Percentiles rank a stretch among this genome's conserved stretches.
phyloP scores from a whole-genome alignment of 2,329 filamentous ascomycete species.

The Orbilia blumenaviensis region DNA sequence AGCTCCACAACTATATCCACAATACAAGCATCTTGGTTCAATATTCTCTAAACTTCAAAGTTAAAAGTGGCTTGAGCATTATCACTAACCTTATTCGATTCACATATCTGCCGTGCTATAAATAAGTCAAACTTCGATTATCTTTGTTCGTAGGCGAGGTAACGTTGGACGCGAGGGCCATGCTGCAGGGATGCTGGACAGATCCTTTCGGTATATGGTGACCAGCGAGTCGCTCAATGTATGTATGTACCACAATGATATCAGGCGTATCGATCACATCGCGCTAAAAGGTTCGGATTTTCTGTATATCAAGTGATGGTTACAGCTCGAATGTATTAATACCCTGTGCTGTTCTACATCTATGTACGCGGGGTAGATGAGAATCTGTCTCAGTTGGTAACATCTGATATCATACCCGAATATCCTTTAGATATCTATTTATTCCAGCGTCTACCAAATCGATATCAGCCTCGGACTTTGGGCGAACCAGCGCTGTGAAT shows the following conservation, averaged over 20 bases:
- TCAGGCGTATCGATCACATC: background rate
- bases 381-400: too few relatives aligned
- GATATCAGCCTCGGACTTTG: background rate
- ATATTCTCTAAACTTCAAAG: background rate
- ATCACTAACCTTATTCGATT: background rate
- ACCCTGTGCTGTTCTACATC: too few relatives aligned
- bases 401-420: too few relatives aligned
- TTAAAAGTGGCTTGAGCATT: background rate
- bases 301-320: too few relatives aligned
- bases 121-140: background rate
- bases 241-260: background rate
- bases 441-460: too few relatives aligned
- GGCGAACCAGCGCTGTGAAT: background rate
- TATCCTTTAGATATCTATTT: too few relatives aligned
- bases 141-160: background rate
- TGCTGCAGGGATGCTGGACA: background rate
- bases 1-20: too few relatives aligned
- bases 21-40: too few relatives aligned
- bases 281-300: background rate
- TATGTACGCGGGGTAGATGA: too few relatives aligned
- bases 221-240: background rate
- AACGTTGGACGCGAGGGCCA: background rate
- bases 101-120: slow-evolving; percentile 5
- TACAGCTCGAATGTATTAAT: too few relatives aligned
- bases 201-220: slow-evolving; percentile 4